These are phyloP conservation scores for Lotmaria passim DNA, from an alignment of 208 protist genomes.

Conservation along the genomic window DNA sequence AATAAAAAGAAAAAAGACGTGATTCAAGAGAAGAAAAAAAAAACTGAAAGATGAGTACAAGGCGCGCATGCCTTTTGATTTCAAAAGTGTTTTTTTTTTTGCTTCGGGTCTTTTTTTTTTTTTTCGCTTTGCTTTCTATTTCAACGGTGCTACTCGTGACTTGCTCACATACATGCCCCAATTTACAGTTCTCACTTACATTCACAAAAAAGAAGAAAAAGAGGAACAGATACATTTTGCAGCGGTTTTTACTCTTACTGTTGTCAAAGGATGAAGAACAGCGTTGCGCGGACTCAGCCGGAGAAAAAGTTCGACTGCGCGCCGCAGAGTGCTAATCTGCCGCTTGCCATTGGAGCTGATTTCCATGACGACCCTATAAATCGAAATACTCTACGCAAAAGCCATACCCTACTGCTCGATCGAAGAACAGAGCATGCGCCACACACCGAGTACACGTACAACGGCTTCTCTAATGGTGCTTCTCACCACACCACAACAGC, in stretches of 20 bases:
- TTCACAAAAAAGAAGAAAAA: neutral
- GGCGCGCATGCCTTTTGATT: too few species aligned
- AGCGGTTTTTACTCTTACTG: too few species aligned
- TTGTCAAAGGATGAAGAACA: constrained; percentile 78
- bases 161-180: too few species aligned
- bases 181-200: too few species aligned
- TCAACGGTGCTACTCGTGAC: too few species aligned
- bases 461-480: constrained; percentile 31
- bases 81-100: too few species aligned
- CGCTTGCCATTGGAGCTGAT: constrained; percentile 80
- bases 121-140: too few species aligned
- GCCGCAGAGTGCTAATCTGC: constrained; percentile 73
- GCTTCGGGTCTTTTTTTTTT: too few species aligned
- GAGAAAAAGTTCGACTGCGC: constrained; percentile 66
- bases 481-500: constrained; percentile 5
- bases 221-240: neutral
- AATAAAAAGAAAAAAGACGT: too few species aligned
- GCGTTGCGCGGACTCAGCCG: constrained; percentile 63
- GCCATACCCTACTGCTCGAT: constrained; percentile 76
- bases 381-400: constrained; percentile 75
- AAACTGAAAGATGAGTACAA: too few species aligned
- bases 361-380: constrained; percentile 93
- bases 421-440: constrained; percentile 65
- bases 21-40: too few species aligned
- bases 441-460: constrained; percentile 84